Evolutionary conservation across 1,139 yeast species (phyloP), one percentile per base, ranked within the genome.

Genomic region (Geotrichum fermentans): DNA sequence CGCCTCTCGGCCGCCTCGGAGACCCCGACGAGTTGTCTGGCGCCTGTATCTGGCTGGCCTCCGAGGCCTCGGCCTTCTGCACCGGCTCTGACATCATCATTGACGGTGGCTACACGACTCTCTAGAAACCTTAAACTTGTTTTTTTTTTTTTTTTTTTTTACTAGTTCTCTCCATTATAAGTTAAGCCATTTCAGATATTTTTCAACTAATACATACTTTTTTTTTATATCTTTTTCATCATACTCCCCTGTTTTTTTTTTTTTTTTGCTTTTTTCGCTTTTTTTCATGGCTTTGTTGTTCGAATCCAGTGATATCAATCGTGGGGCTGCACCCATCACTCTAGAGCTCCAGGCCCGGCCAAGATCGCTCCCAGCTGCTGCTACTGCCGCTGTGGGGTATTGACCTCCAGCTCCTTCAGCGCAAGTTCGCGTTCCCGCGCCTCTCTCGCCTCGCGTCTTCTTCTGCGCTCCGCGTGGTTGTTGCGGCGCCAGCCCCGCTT

Each of bases 1-100:
- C n/a, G n/a, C 87, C 87, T 4, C 64, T 80, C 71, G 85, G 85
- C 37, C 75, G 87, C 64, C 79, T 81, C 58, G 87, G 82, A 34
- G 73, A 77, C 59, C 73, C 83, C 45, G 79, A 80, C 58, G 88
- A 82, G 67, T 73, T 82, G 60, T 81, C 80, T 38, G 85, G 86
- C 48, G 83, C 84, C 35, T 79, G 80, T 62, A 75, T 82, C 58
- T 82, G 80, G 71, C 74, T 82, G 56, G 86, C 86, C 16, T 66
- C 73, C 41, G 77, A 79, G 55, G 86, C 87, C 26, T 72, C 81
- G 26, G 72, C 82, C 32, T 82, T 73, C 68, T 78, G 83, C 59
- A 82, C 87, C 14, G 88, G 88, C 35, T 69, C 79, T 32, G 84
- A 82, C 57, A 69, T 81, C 51, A 68, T 79, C 53, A 82, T 82